A percentile compares a stretch with the other conserved stretches of the same genome.
phyloP scores from a whole-genome alignment of 1,139 yeast species.

The Taphrina flavorubra region DNA sequence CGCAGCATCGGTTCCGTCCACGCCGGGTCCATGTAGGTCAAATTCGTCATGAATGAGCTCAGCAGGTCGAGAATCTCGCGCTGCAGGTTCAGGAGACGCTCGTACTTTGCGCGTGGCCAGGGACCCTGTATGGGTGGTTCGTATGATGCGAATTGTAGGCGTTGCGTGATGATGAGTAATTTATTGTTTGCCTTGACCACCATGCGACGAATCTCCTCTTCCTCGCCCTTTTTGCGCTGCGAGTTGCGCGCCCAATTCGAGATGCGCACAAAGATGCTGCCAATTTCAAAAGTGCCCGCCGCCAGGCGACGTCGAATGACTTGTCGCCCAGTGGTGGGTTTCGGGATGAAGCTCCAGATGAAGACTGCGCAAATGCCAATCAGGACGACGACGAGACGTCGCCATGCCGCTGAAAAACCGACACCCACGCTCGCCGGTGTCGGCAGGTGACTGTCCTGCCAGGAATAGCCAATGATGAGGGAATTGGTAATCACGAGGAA shows the following conservation, averaged over 20 bases:
- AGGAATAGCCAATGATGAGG: slow-evolving; percentile 51
- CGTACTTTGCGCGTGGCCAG: slow-evolving; percentile 49
- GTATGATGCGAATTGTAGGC: slow-evolving; percentile 47
- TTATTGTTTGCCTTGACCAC: slow-evolving; percentile 45
- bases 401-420: slow-evolving; percentile 53
- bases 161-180: slow-evolving; percentile 44
- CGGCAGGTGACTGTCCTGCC: slow-evolving; percentile 48
- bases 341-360: slow-evolving; percentile 50
- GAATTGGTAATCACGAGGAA: slow-evolving; percentile 50
- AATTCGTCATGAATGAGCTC: slow-evolving; percentile 46
- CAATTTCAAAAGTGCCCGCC: slow-evolving; percentile 47
- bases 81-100: slow-evolving; percentile 46
- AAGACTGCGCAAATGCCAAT: slow-evolving; percentile 51
- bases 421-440: slow-evolving; percentile 46
- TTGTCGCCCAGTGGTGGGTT: slow-evolving; percentile 49
- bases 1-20: slow-evolving; percentile 45
- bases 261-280: slow-evolving; percentile 49
- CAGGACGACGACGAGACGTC: slow-evolving; percentile 51
- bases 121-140: slow-evolving; percentile 50
- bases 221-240: slow-evolving; percentile 46
- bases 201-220: slow-evolving; percentile 46
- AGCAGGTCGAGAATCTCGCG: slow-evolving; percentile 47
- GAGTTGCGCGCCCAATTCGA: slow-evolving; percentile 49
- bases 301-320: slow-evolving; percentile 48
- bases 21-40: slow-evolving; percentile 46